Evolutionary conservation across 2,329 filamentous ascomycete species (phyloP).

Genomic region (Hymenoscyphus albidus): DNA sequence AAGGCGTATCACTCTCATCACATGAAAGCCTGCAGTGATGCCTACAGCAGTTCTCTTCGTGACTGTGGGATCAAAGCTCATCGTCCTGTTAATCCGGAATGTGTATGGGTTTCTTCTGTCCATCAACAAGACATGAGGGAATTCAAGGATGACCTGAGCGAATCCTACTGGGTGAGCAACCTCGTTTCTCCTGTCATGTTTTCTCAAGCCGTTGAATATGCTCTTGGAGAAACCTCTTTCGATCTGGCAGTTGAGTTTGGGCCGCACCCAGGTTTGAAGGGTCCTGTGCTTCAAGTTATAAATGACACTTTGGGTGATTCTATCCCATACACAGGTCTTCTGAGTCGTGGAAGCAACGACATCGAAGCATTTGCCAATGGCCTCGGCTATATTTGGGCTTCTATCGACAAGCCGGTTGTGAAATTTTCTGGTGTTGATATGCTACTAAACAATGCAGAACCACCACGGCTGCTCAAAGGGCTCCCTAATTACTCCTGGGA

Average conservation of each 20-base stretch:
- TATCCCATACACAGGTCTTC: conserved; percentile 18
- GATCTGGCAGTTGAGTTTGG: conserved; percentile 17
- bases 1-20: conserved; percentile 32
- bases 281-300: conserved; percentile 14
- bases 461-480: background rate
- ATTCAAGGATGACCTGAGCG: conserved; percentile 9
- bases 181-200: conserved; percentile 42
- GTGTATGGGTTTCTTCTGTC: conserved; percentile 39
- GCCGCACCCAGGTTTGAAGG: conserved; percentile 12
- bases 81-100: conserved; percentile 10
- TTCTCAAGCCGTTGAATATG: conserved; percentile 16
- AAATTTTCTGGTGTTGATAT: background rate
- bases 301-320: conserved; percentile 9
- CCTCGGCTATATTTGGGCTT: conserved; percentile 3
- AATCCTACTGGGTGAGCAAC: conserved; percentile 35
- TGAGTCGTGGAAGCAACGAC: conserved; percentile 13
- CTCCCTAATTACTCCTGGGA: conserved; percentile 8
- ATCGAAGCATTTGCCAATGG: conserved; percentile 7
- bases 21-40: conserved; percentile 27
- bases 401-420: background rate
- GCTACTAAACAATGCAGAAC: background rate
- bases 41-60: conserved; percentile 7
- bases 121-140: conserved; percentile 2
- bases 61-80: background rate
- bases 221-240: conserved; percentile 8